Evolutionary conservation across 2,329 filamentous ascomycete species (phyloP), one percentile per base, ranked within the genome.

Genomic region (Chrysosporium queenslandicum): DNA sequence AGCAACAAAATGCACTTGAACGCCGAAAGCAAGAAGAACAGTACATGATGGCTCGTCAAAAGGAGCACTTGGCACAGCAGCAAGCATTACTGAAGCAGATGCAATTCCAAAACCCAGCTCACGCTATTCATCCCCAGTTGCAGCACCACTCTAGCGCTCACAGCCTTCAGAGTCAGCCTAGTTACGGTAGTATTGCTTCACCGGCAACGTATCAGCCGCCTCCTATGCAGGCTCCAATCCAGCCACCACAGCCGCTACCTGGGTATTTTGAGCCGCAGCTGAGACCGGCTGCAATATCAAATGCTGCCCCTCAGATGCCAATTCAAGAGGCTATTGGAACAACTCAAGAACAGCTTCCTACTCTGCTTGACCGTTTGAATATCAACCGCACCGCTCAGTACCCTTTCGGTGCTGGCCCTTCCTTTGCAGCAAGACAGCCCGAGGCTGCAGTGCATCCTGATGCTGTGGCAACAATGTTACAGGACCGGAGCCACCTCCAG

Each of bases 1-100:
- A 97, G 63, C 92, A 98, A 68, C 92, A 98, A 66, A 98, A 98
- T 70, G 94, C 94, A 36, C 75, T 98, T 1, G 92, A 98, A 71
- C 81, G 92, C 50, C 80, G 92, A 49, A 98, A 98, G 74, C 92
- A 98, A 67, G 92, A 98, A 69, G 94, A 98, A 64, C 92, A 98
- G 66, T 95, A 92, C 66, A 77, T 94, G 32, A 94, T 97, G 81
- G 92, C 94, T 42, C 85, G 92, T 39, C 92, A 98, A 68, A 88
- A 95, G 60, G 92, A 98, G 66, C 87, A 88, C 60, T 79, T 96
- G 52, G 86, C 89, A 57, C 86, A 89, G 58, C 89, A 94, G 64
- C 89, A 94, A 63, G 82, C 89, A 54, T 77, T 82, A 47, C 84
- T 81, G 67, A 81, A 82, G 58, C 78, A 90, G 65, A 84, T 87